A percentile compares a stretch with the other conserved stretches of the same genome.
Evolutionary conservation across 2,329 filamentous ascomycete genomes (phyloP).

Genomic region (Diplocarpon rosae): DNA sequence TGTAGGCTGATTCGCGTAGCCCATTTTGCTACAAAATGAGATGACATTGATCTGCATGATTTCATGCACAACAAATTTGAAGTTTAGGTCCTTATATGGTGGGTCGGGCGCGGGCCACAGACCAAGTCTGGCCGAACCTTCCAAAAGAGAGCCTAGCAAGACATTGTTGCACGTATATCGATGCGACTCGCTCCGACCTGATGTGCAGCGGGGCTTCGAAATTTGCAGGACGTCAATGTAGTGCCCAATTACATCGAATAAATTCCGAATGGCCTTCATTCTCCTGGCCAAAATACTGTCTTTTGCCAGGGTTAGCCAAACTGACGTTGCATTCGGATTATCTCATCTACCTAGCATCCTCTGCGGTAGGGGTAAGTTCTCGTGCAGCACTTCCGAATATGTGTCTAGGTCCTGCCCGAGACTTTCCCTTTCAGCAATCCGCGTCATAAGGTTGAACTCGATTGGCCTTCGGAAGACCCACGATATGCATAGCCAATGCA

Average conservation of each 20-base stretch:
- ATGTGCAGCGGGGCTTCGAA: constrained; percentile 4
- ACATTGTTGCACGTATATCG: constrained; percentile 9
- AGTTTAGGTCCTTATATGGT: constrained; percentile 6
- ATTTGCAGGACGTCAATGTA: constrained; percentile 21
- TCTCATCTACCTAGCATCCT: constrained; percentile 5
- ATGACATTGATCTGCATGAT: constrained; percentile 5
- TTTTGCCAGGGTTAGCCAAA: background rate
- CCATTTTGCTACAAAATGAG: constrained; percentile 8
- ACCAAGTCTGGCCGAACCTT: constrained; percentile 4
- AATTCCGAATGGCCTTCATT: constrained; percentile 18
- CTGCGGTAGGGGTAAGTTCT: constrained; percentile 9
- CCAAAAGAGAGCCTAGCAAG: constrained; percentile 7
- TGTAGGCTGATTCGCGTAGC: constrained; percentile 6
- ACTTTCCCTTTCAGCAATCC: constrained; percentile 6
- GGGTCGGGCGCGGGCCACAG: constrained; percentile 8
- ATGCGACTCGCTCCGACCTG: constrained; percentile 6
- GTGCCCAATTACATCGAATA: constrained; percentile 24
- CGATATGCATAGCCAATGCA: constrained; percentile 11
- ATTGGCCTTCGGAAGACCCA: constrained; percentile 11
- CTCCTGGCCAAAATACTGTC: constrained; percentile 4
- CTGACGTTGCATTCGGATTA: too few relatives aligned
- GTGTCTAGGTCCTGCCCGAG: constrained; percentile 4
- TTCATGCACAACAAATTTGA: constrained; percentile 4
- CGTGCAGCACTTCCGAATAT: constrained; percentile 4
- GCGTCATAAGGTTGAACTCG: constrained; percentile 8